These are phyloP conservation scores for Phaffomyces antillensis DNA, from an alignment of 805 yeast genomes.

Conservation along the genomic window DNA sequence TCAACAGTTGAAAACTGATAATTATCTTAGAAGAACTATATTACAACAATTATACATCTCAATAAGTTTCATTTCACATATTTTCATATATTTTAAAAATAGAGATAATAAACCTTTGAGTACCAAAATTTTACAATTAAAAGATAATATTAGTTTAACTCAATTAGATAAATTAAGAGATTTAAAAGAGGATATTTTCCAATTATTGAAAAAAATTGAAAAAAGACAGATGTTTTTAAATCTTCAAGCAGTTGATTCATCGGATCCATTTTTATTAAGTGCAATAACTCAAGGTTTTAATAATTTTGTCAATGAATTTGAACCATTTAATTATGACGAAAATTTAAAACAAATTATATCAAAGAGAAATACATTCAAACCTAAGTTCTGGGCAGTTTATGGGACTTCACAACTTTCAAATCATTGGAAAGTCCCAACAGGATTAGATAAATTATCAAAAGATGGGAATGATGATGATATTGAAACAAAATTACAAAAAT, in stretches of 20 bases:
- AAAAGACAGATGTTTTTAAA: conserved; percentile 1
- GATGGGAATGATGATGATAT: conserved; percentile 5
- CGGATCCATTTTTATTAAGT: conserved; percentile 5
- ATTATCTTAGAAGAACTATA: conserved; percentile 11
- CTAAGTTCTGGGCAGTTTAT: conserved; percentile 17
- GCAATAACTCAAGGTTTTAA: conserved; percentile 8
- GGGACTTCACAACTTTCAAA: conserved; percentile 23
- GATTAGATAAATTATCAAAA: conserved; percentile 27
- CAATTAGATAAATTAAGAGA: neutral
- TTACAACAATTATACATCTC: conserved; percentile 5
- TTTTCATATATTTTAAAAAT: neutral
- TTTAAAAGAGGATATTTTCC: conserved; percentile 2
- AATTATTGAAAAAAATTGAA: neutral
- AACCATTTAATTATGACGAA: conserved; percentile 1
- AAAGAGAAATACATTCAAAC: conserved; percentile 5
- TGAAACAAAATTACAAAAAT: neutral
- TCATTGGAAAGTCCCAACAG: conserved; percentile 35
- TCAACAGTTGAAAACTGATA: conserved; percentile 14
- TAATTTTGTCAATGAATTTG: conserved; percentile 1
- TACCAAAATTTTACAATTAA: neutral
- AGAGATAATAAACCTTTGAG: neutral
- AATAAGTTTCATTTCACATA: neutral
- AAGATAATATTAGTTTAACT: neutral
- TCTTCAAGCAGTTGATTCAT: neutral
- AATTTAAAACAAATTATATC: neutral